These are phyloP conservation scores for Edaphochlamys debaryana DNA, from an alignment of 139 green algal species.

Conservation along the genomic window DNA sequence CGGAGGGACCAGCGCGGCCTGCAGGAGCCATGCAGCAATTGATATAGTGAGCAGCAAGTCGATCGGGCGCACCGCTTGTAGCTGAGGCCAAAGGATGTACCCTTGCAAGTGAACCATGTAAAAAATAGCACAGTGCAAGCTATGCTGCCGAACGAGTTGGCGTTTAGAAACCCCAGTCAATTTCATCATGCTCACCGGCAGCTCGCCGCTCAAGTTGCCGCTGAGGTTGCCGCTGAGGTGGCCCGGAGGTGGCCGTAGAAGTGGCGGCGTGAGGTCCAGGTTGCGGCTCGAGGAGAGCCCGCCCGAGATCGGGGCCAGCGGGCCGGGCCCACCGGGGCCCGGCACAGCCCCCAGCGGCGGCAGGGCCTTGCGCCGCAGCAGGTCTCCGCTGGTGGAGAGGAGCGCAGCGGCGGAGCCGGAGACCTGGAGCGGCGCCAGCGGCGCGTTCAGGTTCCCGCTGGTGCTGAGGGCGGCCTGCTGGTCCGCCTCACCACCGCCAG, in stretches of 20 bases:
- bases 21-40: too few species aligned
- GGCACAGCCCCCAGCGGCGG: constrained; percentile 13
- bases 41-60: too few species aligned
- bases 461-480: background rate
- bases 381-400: background rate
- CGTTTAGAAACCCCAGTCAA: too few species aligned
- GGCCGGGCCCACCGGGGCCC: background rate
- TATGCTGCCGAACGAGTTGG: too few species aligned
- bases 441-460: constrained; percentile 5
- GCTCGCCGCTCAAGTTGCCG: constrained; percentile 23
- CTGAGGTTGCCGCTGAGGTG: constrained; percentile 16
- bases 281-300: background rate
- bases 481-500: background rate
- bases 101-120: too few species aligned
- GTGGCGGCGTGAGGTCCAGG: constrained; percentile 16
- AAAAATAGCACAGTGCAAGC: too few species aligned
- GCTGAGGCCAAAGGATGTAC: too few species aligned
- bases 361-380: constrained; percentile 11
- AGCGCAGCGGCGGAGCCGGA: constrained; percentile 4
- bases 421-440: constrained; percentile 9
- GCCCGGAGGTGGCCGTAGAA: constrained; percentile 2
- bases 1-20: too few species aligned
- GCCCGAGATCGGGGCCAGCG: background rate
- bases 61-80: too few species aligned
- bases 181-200: constrained; percentile 22